A percentile compares a stretch with the other conserved stretches of the same genome.
Conservation (phyloP, 495 filamentous ascomycete genomes). For the Parathielavia appendiculata region DNA sequence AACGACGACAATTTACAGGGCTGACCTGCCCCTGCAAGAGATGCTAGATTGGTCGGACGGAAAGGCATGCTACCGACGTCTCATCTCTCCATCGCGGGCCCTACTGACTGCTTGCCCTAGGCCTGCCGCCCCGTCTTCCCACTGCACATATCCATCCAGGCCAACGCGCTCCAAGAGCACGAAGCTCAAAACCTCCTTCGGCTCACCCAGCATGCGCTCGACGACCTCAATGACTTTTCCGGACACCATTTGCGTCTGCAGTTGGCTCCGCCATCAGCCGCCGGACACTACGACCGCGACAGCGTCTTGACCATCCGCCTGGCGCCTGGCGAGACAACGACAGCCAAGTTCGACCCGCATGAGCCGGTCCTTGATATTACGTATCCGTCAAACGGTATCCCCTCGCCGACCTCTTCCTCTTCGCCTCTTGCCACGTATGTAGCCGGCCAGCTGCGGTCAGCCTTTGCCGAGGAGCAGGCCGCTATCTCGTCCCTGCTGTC, state of each 20-base stretch:
- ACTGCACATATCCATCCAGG: slow-evolving; percentile 71
- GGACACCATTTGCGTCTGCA: slow-evolving; percentile 80
- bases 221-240: slow-evolving; percentile 89
- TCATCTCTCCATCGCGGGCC: background rate
- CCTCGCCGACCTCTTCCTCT: slow-evolving; percentile 60
- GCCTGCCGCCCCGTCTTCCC: slow-evolving; percentile 85
- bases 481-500: slow-evolving; percentile 79
- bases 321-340: slow-evolving; percentile 56
- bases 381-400: slow-evolving; percentile 70
- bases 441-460: slow-evolving; percentile 66
- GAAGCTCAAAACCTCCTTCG: slow-evolving; percentile 76
- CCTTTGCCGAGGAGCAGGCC: slow-evolving; percentile 86
- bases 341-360: slow-evolving; percentile 60
- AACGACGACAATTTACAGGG: slow-evolving; percentile 92
- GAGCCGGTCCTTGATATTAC: slow-evolving; percentile 70
- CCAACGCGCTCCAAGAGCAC: slow-evolving; percentile 56
- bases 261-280: slow-evolving; percentile 43
- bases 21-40: slow-evolving; percentile 71
- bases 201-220: slow-evolving; percentile 81
- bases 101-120: slow-evolving; percentile 39
- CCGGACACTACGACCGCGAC: slow-evolving; percentile 28
- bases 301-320: slow-evolving; percentile 71
- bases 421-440: slow-evolving; percentile 76
- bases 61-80: slow-evolving; percentile 54
- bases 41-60: slow-evolving; percentile 95